phyloP scores from a whole-genome alignment of 768 basidiomycete genomes.

The Pleurotus tuoliensis region DNA sequence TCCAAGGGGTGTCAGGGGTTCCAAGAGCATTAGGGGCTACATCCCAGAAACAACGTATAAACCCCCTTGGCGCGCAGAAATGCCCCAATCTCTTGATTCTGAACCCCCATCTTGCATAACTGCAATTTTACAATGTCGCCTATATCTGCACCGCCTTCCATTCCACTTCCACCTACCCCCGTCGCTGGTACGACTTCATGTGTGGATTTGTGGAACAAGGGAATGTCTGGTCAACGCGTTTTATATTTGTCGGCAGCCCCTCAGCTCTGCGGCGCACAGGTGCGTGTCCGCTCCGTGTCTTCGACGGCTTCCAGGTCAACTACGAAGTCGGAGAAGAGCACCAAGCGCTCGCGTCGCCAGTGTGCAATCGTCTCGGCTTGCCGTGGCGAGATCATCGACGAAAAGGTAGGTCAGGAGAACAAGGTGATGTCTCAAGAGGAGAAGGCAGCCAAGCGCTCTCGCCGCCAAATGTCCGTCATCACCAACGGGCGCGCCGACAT shows the following conservation, averaged over 20 bases:
- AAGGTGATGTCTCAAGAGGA: background rate
- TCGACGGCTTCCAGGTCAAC: background rate
- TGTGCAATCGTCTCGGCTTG: background rate
- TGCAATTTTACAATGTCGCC: no score
- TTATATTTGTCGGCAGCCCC: background rate
- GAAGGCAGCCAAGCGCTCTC: background rate
- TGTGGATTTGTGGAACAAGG: background rate
- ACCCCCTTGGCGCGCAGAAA: no score
- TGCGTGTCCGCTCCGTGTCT: background rate
- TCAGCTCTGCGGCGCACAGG: background rate
- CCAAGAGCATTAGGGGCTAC: no score
- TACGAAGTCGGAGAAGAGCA: background rate
- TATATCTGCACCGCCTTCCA: background rate
- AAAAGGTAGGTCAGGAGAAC: background rate
- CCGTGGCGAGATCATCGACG: background rate
- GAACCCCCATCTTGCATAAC: no score
- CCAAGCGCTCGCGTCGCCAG: background rate
- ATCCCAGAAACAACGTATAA: no score
- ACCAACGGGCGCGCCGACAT: no score
- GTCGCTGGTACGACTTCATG: background rate
- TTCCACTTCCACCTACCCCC: background rate
- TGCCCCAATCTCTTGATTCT: no score
- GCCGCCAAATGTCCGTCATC: no score
- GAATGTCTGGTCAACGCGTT: background rate
- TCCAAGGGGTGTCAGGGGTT: no score